Evolutionary conservation across 176 grass and related monocot genomes (phyloP), one percentile per base, ranked within the genome.

Genomic region (Musa itinerans): DNA sequence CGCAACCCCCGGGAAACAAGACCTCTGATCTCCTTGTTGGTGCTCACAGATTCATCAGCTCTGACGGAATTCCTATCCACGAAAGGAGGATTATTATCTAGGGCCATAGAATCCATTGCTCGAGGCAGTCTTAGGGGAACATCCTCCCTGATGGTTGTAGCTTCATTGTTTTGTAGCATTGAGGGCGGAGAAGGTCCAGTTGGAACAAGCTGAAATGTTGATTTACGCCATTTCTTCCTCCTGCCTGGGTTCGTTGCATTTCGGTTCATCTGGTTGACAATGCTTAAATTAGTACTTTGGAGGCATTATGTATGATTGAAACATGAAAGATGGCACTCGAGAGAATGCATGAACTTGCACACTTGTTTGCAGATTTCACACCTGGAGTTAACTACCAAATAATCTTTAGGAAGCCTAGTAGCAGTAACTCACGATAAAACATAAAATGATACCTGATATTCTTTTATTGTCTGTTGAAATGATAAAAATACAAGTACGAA

Each of bases 181-280:
- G 73, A 50, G 9, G 82, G 72, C 1, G 76, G 78, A 27, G 53
- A 78, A 82, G 84, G 67, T 15, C 26, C 59, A 26, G 81, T 65
- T 13, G 93, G 69, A 76, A 96, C 62, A 4, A 92, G 80, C 79
- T 92, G 93, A 62, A 96, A 52, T 49, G 82, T 89, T 2, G 86
- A 80, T 65, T 83, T 94, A 64, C 83, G 91, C 95, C 95, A 99
- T 51, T 83, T 91, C 66, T 89, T 99, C 69, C 91, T 85, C 10
- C n/a, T 43, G 61, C 79, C 89, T n/a, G 29, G 79, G 13, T 87
- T 89, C 17, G 50, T 54, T 50, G 73, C 58, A 43, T 69, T 75
- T 70, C 86, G 73, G 23, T 83, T 80, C 8, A 2, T 73, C 90
- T 98, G 78, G 54, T 62, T 29, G 22, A 21, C 57, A 74, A 54